Base-by-base conservation (phyloP, 306 rosid species). In the Lupinus albus region DNA sequence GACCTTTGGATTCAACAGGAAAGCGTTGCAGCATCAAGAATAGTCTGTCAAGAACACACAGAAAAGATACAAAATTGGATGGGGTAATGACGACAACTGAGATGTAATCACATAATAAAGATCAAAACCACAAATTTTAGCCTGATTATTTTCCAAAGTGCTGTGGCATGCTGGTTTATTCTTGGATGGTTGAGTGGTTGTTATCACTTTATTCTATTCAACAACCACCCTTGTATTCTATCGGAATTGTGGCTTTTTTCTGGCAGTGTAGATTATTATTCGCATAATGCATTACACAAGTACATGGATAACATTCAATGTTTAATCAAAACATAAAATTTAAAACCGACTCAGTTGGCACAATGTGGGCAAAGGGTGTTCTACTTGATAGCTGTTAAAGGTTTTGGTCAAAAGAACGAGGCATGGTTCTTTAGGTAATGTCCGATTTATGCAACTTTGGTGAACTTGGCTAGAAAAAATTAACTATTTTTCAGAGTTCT, bases 1-100 rank as follows among this genome's bases (percentile, higher is more conserved):
- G 84, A 35, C 97, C 99, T 80, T 90, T 93, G 69, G 99, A 93
- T 80, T 93, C 99, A 12, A 93, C 97, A 60, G 99, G 99, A 71
- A 93, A 93, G 64, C 99, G 92, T 76, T 83, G 99, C 70, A 93
- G 82, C 99, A 93, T 93, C 89, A 93, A 81, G 86, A 93, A 93
- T 71, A 93, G 88, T 76, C 99, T 93, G 80, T 73, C 83, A 85
- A 66, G 28, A 64, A 64, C 64, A 73, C 8, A 55, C 10, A 12
- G 25, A 46, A 25, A 12, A 33, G 46, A 57, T 50, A n/a, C 21
- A 16, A 46, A 67, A 47, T 18, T 45, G 17, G 61, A 68, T 11
- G 51, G 35, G 68, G 35, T 35, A 65, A 71, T 8, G 55, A 63
- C 7, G 50, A 61, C 33, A 25, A 30, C 16, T 13, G 67, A 47